Evolutionary conservation across 257 asterid genomes (phyloP), one percentile per base, ranked within the genome.

Genomic region (Solanum virginianum): DNA sequence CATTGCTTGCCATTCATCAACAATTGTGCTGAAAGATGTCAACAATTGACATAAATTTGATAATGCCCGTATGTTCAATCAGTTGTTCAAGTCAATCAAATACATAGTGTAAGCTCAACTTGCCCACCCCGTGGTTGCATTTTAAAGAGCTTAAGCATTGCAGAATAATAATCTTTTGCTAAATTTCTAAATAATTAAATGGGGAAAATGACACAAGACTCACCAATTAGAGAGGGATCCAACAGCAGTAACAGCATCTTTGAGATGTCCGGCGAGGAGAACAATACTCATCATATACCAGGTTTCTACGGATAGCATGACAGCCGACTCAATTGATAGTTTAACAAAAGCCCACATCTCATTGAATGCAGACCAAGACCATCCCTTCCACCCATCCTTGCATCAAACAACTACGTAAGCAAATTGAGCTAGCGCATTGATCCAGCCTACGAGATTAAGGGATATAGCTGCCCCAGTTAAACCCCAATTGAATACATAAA

Each of bases 311-410:
- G 98, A 95, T 79, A 94, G 59, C 99, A 95, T 95, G 43, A 94
- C 89, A 43, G 98, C 98, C 10, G 98, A 94, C 7, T 97, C 98
- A 36, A 95, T 82, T 1, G 99, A 95, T 5, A 95, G 92, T 89
- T 93, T 90, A 65, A 94, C 96, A 80, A 95, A 95, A 0, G 93
- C 89, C 96, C 96, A 90, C 0, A 95, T 92, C 29, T 95, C 98
- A 29, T 83, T 85, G 68, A 95, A 94, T 0, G 97, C 96, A 2
- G 87, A 59, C 88, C 85, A 32, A 2, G 98, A 92, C 86, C 93
- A 92, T 32, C 98, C 99, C 55, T 70, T 93, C 99, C 99, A 95
- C n/a, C 98, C 97, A 15, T 95, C 98, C 89, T 88, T 90, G 84
- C 99, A 94, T 94, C 95, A 93, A 51, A 89, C 90, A 80, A 95